phyloP scores from a whole-genome alignment of 2,329 filamentous ascomycete genomes.

The Penicillium sp. region DNA sequence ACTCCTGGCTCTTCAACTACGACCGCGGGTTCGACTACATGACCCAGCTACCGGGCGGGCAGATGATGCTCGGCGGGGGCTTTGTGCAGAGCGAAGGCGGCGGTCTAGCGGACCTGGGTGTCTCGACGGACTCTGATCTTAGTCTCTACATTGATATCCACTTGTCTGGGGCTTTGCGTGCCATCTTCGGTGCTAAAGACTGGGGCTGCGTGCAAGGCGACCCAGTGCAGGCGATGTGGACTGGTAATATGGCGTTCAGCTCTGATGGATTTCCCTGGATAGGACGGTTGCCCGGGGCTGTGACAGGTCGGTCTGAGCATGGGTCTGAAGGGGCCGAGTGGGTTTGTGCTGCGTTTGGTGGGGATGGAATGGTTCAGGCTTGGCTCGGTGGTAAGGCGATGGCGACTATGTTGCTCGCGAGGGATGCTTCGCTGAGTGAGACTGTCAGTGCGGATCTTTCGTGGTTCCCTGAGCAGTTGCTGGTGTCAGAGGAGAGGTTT shows the following conservation, averaged over 20 bases:
- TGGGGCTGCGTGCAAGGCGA: slow-evolving; percentile 22
- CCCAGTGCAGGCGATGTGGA: slow-evolving; percentile 30
- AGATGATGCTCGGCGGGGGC: slow-evolving; percentile 57
- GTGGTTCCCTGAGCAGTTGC: slow-evolving; percentile 32
- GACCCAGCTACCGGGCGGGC: slow-evolving; percentile 46
- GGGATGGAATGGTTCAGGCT: slow-evolving; percentile 34
- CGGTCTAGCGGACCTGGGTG: slow-evolving; percentile 49
- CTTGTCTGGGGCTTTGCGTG: slow-evolving; percentile 25
- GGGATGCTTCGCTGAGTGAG: slow-evolving; percentile 11
- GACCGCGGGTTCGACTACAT: slow-evolving; percentile 52
- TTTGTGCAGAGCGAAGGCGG: slow-evolving; percentile 44
- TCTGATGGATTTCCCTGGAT: slow-evolving; percentile 53
- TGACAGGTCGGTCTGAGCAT: slow-evolving; percentile 10
- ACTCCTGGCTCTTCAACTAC: slow-evolving; percentile 54
- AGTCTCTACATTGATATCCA: slow-evolving; percentile 27
- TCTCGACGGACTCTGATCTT: slow-evolving; percentile 46
- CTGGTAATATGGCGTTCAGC: slow-evolving; percentile 50
- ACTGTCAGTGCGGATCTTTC: slow-evolving; percentile 13
- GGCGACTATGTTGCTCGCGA: slow-evolving; percentile 23
- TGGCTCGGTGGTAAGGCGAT: slow-evolving; percentile 32
- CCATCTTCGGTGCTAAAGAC: slow-evolving; percentile 24
- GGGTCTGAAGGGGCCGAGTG: slow-evolving; percentile 21
- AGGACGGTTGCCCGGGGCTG: slow-evolving; percentile 35
- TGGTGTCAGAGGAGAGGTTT: slow-evolving; percentile 27
- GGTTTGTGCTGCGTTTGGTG: slow-evolving; percentile 30